These are phyloP conservation scores for Tricholomella constricta DNA, from an alignment of 768 basidiomycete genomes.

Conservation along the genomic window DNA sequence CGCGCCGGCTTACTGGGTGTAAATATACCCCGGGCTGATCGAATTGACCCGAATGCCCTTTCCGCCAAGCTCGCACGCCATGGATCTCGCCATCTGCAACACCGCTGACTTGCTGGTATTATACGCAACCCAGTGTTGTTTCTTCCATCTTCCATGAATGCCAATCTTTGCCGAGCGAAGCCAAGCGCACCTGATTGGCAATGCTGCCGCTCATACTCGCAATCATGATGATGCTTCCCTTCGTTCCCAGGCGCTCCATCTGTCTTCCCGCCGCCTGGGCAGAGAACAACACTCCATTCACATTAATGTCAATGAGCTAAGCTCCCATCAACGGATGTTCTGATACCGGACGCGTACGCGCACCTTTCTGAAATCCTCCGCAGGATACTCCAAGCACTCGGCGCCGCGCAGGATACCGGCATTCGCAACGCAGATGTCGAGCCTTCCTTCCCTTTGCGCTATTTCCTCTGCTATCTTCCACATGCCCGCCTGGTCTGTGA, in stretches of 20 bases:
- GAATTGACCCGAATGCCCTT: slow-evolving; percentile 69
- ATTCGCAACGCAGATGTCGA: slow-evolving; percentile 68
- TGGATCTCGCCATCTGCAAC: slow-evolving; percentile 74
- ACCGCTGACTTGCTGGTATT: slow-evolving; percentile 78
- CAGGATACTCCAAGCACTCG: slow-evolving; percentile 59
- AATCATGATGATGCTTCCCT: slow-evolving; percentile 59
- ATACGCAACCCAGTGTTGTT: slow-evolving; percentile 71
- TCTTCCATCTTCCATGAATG: slow-evolving; percentile 31
- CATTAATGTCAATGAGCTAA: slow-evolving; percentile 60
- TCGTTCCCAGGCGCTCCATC: slow-evolving; percentile 50
- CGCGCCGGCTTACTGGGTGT: slow-evolving; percentile 48
- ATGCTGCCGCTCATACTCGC: slow-evolving; percentile 65
- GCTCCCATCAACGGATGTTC: not conserved
- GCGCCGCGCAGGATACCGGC: slow-evolving; percentile 58
- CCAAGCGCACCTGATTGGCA: slow-evolving; percentile 58
- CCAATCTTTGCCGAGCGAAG: no score
- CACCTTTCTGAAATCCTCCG: slow-evolving; percentile 57
- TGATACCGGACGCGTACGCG: slow-evolving; percentile 4
- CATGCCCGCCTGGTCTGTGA: slow-evolving; percentile 51
- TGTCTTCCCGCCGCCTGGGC: slow-evolving; percentile 62
- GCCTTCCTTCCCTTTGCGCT: slow-evolving; percentile 55
- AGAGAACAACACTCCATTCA: slow-evolving; percentile 57
- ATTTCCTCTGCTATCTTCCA: slow-evolving; percentile 55
- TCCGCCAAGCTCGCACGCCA: slow-evolving; percentile 76
- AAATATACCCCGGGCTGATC: slow-evolving; percentile 73